Evolutionary conservation across 2,329 filamentous ascomycete species (phyloP), one percentile per base, ranked within the genome.

Genomic region (Aureobasidium melanogenum): DNA sequence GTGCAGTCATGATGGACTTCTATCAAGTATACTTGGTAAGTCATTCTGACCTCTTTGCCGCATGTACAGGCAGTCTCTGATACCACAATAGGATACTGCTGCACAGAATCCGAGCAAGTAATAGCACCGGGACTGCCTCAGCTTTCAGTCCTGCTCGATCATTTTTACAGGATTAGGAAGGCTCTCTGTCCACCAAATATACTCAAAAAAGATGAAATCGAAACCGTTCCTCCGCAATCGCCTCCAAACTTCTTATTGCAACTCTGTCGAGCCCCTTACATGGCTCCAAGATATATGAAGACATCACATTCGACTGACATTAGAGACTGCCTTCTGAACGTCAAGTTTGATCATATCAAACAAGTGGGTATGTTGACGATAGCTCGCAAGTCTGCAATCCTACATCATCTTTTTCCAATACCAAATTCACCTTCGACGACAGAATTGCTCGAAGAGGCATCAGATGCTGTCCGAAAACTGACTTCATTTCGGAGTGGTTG

Each of bases 11-110:
- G 70, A 75, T 82, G 73, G 71, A 75, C 32, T 80, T 77, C 64
- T 83, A 83, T 68, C 80, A 82, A 68, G 79, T 83, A 6, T 83
- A 82, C 67, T 63, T 82, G 65, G 80, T 81, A 39, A 47, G 61
- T 46, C 9, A 1, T 7, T 3, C 10, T 2, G 10, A 50, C 14
- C 10, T 5, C 44, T 15, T 39, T n/a, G 9, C 36, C 6, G 6
- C 7, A 7, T 24, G 8, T 6, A 2, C n/a, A 32, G 8, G 6
- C 9, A 22, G 34, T 19, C 2, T 46, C 57, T 60, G 47, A 60
- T 30, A n/a, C 22, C 14, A 28, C 7, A 34, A 28, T 32, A 65
- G 64, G 64, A 65, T 22, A 63, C 64, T 38, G 64, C 63, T 34
- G 63, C 64, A 28, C 64, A 65, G 36, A 65, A 60, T 43, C 46